A percentile compares a stretch with the other conserved stretches of the same genome.
Evolutionary conservation across 805 yeast species (phyloP).

Genomic region (Metschnikowia matae): DNA sequence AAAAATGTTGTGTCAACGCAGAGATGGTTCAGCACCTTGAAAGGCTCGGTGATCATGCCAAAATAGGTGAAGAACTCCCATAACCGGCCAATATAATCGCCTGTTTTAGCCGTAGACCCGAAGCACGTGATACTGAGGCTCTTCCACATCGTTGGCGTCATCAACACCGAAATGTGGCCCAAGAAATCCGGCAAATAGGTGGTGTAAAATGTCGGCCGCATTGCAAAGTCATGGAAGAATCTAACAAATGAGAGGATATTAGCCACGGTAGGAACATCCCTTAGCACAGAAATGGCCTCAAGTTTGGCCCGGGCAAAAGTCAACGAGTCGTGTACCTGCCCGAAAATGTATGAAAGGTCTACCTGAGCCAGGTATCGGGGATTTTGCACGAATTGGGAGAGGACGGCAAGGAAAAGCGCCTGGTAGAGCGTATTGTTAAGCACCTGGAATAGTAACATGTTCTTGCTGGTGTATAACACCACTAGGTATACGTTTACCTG

Average conservation of each 20-base stretch:
- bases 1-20: constrained; percentile 13
- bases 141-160: constrained; percentile 9
- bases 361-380: constrained; percentile 1
- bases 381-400: constrained; percentile 11
- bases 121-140: constrained; percentile 10
- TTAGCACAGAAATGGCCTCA: constrained; percentile 4
- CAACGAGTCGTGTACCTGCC: constrained; percentile 8
- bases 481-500: neutral
- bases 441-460: constrained; percentile 7
- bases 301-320: constrained; percentile 6
- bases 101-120: constrained; percentile 8
- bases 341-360: constrained; percentile 10
- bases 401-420: constrained; percentile 14
- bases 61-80: constrained; percentile 14
- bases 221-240: constrained; percentile 10
- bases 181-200: constrained; percentile 8
- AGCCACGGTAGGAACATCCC: constrained; percentile 9
- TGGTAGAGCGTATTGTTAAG: constrained; percentile 9
- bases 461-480: constrained; percentile 5
- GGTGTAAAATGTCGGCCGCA: constrained; percentile 6
- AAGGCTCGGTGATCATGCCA: constrained; percentile 5
- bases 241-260: constrained; percentile 6
- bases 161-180: constrained; percentile 5
- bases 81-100: constrained; percentile 10
- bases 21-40: constrained; percentile 7